Percentiles rank a stretch among this genome's conserved stretches.
phyloP scores from a whole-genome alignment of 2,329 filamentous ascomycete genomes.

The Aspergillus sp. region DNA sequence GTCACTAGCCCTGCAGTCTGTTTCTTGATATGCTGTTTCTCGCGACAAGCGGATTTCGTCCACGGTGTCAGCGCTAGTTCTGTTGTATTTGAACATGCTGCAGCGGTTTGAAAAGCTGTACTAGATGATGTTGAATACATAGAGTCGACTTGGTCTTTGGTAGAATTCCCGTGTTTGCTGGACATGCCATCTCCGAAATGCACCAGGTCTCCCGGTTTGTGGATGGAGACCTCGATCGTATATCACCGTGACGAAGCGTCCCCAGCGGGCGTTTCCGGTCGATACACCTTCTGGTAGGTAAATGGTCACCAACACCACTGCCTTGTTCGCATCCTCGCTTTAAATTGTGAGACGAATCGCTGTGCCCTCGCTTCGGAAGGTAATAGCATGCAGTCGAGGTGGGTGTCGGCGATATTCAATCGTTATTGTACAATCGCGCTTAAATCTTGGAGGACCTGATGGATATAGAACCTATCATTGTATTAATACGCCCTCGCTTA shows the following conservation, averaged over 20 bases:
- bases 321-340: neutral
- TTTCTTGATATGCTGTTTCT: neutral
- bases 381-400: neutral
- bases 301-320: neutral
- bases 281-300: neutral
- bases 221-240: neutral
- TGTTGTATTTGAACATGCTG: neutral
- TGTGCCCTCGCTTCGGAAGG: neutral
- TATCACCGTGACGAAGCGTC: neutral
- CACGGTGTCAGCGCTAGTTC: neutral
- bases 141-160: neutral
- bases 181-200: neutral
- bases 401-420: neutral
- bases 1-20: neutral
- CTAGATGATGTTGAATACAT: neutral
- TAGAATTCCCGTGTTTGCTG: neutral
- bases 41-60: slow-evolving; percentile 1
- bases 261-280: neutral
- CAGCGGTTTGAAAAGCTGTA: neutral
- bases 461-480: slow-evolving; percentile 2
- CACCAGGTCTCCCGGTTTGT: neutral
- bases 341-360: neutral
- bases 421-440: neutral
- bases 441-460: neutral
- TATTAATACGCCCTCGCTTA: neutral